Evolutionary conservation across 208 protist genomes (phyloP).

Genomic region (Vickermania ingenoplastis): DNA sequence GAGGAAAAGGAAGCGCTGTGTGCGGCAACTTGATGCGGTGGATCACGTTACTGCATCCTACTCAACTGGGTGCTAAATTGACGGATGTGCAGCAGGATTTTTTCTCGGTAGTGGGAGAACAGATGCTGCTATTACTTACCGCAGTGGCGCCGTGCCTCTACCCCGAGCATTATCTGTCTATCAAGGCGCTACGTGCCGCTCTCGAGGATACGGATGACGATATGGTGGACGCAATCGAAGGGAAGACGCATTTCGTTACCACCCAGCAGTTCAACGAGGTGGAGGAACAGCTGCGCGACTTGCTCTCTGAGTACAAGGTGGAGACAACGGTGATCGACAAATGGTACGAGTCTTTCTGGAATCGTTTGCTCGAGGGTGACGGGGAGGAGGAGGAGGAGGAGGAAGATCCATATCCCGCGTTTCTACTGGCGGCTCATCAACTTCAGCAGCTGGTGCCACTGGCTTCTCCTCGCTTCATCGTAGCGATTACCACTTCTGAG

Average conservation of each 20-base stretch:
- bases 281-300: neutral
- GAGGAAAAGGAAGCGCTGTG: neutral
- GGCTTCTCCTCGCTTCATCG: conserved; percentile 33
- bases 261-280: neutral
- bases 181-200: conserved; percentile 58
- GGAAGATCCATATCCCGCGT: conserved; percentile 14
- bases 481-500: conserved; percentile 20
- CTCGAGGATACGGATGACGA: conserved; percentile 12
- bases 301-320: neutral
- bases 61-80: conserved; percentile 24
- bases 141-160: conserved; percentile 54
- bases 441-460: conserved; percentile 57
- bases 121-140: conserved; percentile 27
- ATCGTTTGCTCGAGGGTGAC: neutral
- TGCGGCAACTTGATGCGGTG: neutral
- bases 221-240: conserved; percentile 1
- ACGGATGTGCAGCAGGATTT: conserved; percentile 16
- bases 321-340: neutral
- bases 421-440: conserved; percentile 35
- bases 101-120: conserved; percentile 7
- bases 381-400: conserved; percentile 12
- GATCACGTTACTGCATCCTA: neutral
- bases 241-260: conserved; percentile 8
- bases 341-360: neutral
- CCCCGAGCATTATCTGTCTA: conserved; percentile 66